A percentile compares a stretch with the other conserved stretches of the same genome.
phyloP scores from a whole-genome alignment of 192 early-diverging fungal species.

The Chytriomyces confervae region DNA sequence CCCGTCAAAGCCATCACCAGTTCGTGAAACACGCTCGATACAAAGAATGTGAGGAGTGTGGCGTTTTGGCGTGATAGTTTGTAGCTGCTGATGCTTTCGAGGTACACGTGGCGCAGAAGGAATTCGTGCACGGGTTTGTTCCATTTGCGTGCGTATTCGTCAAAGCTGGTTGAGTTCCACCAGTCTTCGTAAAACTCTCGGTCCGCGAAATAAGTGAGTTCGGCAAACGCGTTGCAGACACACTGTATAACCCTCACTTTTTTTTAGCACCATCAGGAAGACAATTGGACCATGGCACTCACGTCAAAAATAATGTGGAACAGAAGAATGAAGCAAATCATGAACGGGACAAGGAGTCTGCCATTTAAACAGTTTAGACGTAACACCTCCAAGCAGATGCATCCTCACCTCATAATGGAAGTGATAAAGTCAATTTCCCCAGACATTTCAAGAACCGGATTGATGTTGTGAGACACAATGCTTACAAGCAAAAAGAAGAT shows the following conservation, averaged over 20 bases:
- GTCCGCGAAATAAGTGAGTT: constrained; percentile 93
- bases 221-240: constrained; percentile 95
- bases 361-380: no score
- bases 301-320: constrained; percentile 93
- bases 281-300: constrained; percentile 61
- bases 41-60: constrained; percentile 80
- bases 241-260: constrained; percentile 54
- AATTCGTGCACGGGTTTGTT: constrained; percentile 95
- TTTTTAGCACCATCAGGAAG: constrained; percentile 10
- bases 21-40: constrained; percentile 83
- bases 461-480: constrained; percentile 85
- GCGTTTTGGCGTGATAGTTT: constrained; percentile 73
- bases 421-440: constrained; percentile 61
- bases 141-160: constrained; percentile 96
- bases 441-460: constrained; percentile 76
- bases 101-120: constrained; percentile 87
- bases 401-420: constrained; percentile 44
- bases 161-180: constrained; percentile 92
- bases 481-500: constrained; percentile 83
- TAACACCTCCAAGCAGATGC: no score
- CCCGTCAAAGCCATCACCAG: constrained; percentile 77
- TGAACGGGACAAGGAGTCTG: constrained; percentile 85
- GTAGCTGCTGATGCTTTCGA: constrained; percentile 75
- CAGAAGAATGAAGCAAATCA: constrained; percentile 87
- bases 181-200: constrained; percentile 98